A percentile compares a stretch with the other conserved stretches of the same genome.
These are phyloP conservation scores for Trifolium fragiferum DNA, from an alignment of 306 rosid genomes.

Conservation along the genomic window DNA sequence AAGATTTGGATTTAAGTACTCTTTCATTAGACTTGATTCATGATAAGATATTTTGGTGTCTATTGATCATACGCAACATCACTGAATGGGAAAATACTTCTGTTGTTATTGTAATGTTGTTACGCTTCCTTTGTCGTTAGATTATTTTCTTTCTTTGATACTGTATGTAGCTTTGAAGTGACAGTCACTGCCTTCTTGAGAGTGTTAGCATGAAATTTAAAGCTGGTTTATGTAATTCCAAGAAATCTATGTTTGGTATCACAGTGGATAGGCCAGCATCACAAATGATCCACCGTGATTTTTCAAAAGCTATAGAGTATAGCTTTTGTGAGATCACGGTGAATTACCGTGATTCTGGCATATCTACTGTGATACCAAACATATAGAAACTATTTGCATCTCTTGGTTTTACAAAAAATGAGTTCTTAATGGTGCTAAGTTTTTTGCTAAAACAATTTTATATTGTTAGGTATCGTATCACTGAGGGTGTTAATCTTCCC, in stretches of 20 bases:
- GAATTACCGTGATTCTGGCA: too few species aligned
- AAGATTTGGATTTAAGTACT: conserved; percentile 15
- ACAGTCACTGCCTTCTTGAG: conserved; percentile 12
- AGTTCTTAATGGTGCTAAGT: background rate
- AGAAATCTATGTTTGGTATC: conserved; percentile 26
- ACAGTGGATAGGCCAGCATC: too few species aligned
- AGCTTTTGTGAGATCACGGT: too few species aligned
- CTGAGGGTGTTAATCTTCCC: conserved; percentile 97
- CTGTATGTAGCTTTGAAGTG: conserved; percentile 10
- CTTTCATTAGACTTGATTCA: background rate
- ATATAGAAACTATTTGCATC: conserved; percentile 19
- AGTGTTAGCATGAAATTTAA: conserved; percentile 24
- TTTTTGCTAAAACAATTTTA: conserved; percentile 25
- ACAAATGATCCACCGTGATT: too few species aligned
- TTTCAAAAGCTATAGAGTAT: too few species aligned
- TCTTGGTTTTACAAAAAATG: conserved; percentile 27
- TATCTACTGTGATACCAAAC: too few species aligned
- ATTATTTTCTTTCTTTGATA: conserved; percentile 28
- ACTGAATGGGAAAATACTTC: background rate
- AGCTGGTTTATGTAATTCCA: conserved; percentile 4
- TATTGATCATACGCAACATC: background rate
- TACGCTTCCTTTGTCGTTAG: conserved; percentile 26
- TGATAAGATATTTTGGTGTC: background rate
- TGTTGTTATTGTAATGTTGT: conserved; percentile 1
- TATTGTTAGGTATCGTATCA: conserved; percentile 78